These are phyloP conservation scores for Mycosphaerella arachidis DNA, from an alignment of 2,329 filamentous ascomycete genomes.

Conservation along the genomic window DNA sequence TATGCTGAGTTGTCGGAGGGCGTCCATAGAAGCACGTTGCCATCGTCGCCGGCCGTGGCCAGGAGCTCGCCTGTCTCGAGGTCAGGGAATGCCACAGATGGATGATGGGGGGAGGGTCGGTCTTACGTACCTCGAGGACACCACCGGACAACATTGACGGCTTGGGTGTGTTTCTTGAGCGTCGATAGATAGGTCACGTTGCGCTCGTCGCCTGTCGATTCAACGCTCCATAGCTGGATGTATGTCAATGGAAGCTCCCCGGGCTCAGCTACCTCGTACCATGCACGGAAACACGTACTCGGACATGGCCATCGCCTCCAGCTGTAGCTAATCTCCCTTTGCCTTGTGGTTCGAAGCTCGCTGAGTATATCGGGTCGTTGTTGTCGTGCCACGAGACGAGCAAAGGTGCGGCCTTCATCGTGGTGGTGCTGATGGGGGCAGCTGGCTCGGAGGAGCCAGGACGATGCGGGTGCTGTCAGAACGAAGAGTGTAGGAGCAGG, in stretches of 20 bases:
- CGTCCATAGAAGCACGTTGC: slow-evolving; percentile 94
- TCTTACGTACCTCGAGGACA: slow-evolving; percentile 72
- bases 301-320: slow-evolving; percentile 93
- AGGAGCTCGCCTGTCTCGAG: slow-evolving; percentile 70
- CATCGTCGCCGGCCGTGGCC: slow-evolving; percentile 93
- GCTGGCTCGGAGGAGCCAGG: slow-evolving; percentile 11
- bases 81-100: background rate
- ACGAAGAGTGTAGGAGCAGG: background rate
- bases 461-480: slow-evolving; percentile 7
- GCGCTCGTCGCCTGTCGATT: slow-evolving; percentile 75
- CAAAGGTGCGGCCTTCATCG: slow-evolving; percentile 91
- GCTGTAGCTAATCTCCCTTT: slow-evolving; percentile 90
- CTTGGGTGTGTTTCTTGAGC: slow-evolving; percentile 87
- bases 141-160: slow-evolving; percentile 96
- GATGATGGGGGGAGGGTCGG: background rate
- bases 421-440: slow-evolving; percentile 7
- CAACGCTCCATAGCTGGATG: slow-evolving; percentile 80
- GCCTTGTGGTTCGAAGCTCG: slow-evolving; percentile 89
- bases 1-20: slow-evolving; percentile 71
- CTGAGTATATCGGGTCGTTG: slow-evolving; percentile 93
- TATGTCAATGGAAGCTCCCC: background rate
- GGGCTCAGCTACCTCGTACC: background rate
- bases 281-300: slow-evolving; percentile 54
- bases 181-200: slow-evolving; percentile 91
- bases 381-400: slow-evolving; percentile 99